Evolutionary conservation across 768 basidiomycete genomes (phyloP), one percentile per base, ranked within the genome.

Genomic region (Boletus speciosus): DNA sequence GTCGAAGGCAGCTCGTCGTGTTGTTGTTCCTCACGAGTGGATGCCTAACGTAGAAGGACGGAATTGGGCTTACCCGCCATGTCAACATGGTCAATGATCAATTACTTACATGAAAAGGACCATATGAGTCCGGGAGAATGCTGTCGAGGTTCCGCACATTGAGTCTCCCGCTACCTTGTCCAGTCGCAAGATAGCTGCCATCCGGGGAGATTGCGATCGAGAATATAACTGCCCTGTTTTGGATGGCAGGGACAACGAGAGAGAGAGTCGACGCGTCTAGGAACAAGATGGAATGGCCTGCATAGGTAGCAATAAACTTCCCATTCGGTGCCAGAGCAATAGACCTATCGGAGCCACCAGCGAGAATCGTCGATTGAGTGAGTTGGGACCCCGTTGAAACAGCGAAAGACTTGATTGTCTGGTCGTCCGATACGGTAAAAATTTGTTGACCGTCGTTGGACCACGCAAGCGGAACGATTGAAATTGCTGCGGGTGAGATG

Each of bases 311-410:
- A 2, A 43, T n/a, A 16, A 43, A 43, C 12, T n/a, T 43, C 6
- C 16, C 27, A n/a, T 43, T 43, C 0, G 9, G 5, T 6, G 25
- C 27, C 0, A 29, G 42, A n/a, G 16, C 42, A 10, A 27, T 10
- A 10, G 25, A 43, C 1, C 1, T 32, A 10, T 32, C 10, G 10
- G 1, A 0, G 9, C 10, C 10, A 19, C 19, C 19, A 10, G 10
- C 5, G 14, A 10, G 16, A n/a, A 10, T 43, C 0, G 16, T 10
- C 1, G 25, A 43, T n/a, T 43, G 19, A 19, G 19, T 19, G 11
- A 44, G 10, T n/a, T n/a, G 27, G 1, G n/a, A 29, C 6, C 43
- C 27, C 0, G n/a, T 29, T 5, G 6, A 44, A 0, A 1, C 1
- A 29, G n/a, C 3, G 6, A 44, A 44, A 6, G 43, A 44, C 43